A percentile compares a stretch with the other conserved stretches of the same genome.
phyloP scores from a whole-genome alignment of 257 asterid species.

The Solanum sparsipilum region DNA sequence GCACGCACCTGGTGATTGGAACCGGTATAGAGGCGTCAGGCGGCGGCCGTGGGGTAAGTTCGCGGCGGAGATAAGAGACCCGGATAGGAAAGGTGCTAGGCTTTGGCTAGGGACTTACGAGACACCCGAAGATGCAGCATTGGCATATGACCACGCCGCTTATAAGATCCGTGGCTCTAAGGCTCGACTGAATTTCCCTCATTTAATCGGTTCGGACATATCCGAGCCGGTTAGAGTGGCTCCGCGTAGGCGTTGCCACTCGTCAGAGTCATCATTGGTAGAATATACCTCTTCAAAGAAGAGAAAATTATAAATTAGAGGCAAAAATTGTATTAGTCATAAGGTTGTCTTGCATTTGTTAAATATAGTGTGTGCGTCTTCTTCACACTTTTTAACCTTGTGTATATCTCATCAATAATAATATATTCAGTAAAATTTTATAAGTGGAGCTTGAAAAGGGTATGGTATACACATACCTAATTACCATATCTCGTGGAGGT shows the following conservation, averaged over 20 bases:
- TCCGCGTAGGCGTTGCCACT: background rate
- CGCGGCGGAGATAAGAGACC: slow-evolving; percentile 45
- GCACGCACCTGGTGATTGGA: slow-evolving; percentile 18
- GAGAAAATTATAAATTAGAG: background rate
- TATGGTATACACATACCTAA: too few species aligned
- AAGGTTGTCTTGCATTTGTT: background rate
- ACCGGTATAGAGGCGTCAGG: slow-evolving; percentile 37
- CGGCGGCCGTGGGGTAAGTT: slow-evolving; percentile 50
- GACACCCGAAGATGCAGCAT: slow-evolving; percentile 51
- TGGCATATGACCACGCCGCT: slow-evolving; percentile 39
- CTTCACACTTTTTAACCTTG: too few species aligned
- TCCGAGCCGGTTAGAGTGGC: slow-evolving; percentile 20
- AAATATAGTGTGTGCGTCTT: too few species aligned
- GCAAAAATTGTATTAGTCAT: background rate
- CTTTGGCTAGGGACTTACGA: slow-evolving; percentile 46
- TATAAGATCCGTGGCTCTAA: slow-evolving; percentile 27
- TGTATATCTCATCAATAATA: too few species aligned
- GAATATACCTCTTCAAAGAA: background rate
- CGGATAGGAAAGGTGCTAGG: slow-evolving; percentile 26
- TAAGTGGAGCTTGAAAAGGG: too few species aligned
- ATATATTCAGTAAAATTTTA: too few species aligned
- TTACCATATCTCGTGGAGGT: too few species aligned
- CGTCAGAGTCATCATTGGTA: background rate
- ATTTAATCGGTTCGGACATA: slow-evolving; percentile 22
- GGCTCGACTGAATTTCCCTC: slow-evolving; percentile 40